phyloP scores from a whole-genome alignment of 1,139 yeast genomes.

The Debaryomycetaceae sp. region DNA sequence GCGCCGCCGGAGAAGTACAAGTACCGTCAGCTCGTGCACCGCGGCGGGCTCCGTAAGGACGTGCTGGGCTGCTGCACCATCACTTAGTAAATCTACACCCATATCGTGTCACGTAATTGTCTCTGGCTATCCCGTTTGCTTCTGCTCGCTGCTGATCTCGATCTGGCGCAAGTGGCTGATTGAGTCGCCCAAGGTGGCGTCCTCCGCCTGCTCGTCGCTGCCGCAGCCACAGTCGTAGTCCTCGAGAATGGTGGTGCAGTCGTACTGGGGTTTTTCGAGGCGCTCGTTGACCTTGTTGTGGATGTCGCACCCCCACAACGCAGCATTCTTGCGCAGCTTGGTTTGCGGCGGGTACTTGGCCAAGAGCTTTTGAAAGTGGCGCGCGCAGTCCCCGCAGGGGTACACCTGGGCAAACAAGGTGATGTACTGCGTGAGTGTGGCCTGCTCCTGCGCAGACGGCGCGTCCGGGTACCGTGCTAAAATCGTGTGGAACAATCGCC shows the following conservation, averaged over 20 bases:
- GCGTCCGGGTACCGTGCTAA: slow-evolving; percentile 86
- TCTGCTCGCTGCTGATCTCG: slow-evolving; percentile 35
- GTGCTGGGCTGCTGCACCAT: too few species aligned
- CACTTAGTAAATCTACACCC: too few species aligned
- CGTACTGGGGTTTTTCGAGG: slow-evolving; percentile 67
- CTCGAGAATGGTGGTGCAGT: slow-evolving; percentile 77
- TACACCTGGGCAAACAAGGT: slow-evolving; percentile 70
- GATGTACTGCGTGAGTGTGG: slow-evolving; percentile 53
- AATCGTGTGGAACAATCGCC: slow-evolving; percentile 85
- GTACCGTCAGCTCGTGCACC: too few species aligned
- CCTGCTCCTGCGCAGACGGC: slow-evolving; percentile 61
- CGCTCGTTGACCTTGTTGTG: slow-evolving; percentile 82
- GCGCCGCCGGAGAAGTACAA: slow-evolving; percentile 45
- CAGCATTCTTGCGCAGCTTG: slow-evolving; percentile 71
- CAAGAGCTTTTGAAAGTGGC: slow-evolving; percentile 74
- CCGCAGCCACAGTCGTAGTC: slow-evolving; percentile 98
- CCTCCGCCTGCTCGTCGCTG: slow-evolving; percentile 52
- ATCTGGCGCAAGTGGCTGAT: slow-evolving; percentile 39
- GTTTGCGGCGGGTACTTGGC: slow-evolving; percentile 81
- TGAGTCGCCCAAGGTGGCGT: slow-evolving; percentile 33
- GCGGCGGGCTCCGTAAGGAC: slow-evolving; percentile 2
- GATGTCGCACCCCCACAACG: slow-evolving; percentile 95
- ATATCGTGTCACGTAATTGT: too few species aligned
- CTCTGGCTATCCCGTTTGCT: slow-evolving; percentile 33
- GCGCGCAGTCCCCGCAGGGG: slow-evolving; percentile 94